A percentile compares a stretch with the other conserved stretches of the same genome.
Evolutionary conservation across 1,139 yeast species (phyloP).

Genomic region (Geotrichum candidum): DNA sequence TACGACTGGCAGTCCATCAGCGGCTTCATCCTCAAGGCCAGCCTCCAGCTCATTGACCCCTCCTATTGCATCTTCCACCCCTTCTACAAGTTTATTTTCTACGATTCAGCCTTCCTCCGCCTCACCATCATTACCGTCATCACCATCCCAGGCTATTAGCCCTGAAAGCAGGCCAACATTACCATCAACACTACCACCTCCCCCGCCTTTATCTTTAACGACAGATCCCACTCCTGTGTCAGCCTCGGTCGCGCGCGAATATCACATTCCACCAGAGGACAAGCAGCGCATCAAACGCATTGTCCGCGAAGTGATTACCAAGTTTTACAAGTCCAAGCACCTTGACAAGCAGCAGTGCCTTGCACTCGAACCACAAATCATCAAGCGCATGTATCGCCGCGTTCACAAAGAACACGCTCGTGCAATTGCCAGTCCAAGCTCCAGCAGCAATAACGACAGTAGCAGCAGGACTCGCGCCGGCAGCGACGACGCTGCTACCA

Average conservation of each 20-base stretch:
- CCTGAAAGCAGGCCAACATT: slow-evolving; percentile 6
- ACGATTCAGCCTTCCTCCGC: background rate
- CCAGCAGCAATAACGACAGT: background rate
- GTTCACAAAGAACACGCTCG: background rate
- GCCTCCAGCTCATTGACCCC: background rate
- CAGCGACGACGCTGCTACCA: background rate
- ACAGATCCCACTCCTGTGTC: background rate
- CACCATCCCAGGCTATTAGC: background rate
- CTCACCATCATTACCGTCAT: slow-evolving; percentile 10
- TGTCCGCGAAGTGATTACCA: background rate
- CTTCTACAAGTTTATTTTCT: background rate
- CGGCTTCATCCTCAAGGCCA: background rate
- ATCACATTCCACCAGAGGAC: background rate
- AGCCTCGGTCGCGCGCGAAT: background rate
- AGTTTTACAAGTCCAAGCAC: background rate
- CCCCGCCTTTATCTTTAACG: slow-evolving; percentile 13
- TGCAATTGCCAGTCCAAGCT: background rate
- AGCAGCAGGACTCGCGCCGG: background rate
- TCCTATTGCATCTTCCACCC: background rate
- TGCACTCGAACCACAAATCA: background rate
- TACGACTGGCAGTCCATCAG: background rate
- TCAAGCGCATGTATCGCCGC: background rate
- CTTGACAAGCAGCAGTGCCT: background rate
- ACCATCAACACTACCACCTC: slow-evolving; percentile 14
- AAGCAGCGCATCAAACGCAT: background rate